A percentile compares a stretch with the other conserved stretches of the same genome.
These are phyloP conservation scores for Gossypium mustelinum DNA, from an alignment of 345 rosid genomes.

Conservation along the genomic window DNA sequence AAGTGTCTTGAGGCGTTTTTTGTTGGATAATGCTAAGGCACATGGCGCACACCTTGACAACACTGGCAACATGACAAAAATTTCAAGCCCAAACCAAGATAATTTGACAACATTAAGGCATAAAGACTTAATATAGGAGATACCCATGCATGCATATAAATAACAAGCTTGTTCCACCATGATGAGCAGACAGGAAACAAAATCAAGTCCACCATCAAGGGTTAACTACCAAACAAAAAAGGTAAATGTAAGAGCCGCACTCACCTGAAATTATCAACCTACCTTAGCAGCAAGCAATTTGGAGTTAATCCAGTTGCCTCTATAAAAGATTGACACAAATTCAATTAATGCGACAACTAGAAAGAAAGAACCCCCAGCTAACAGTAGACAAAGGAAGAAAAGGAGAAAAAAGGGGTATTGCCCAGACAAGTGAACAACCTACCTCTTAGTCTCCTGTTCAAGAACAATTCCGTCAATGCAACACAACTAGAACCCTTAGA, in stretches of 20 bases:
- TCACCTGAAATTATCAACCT: conserved; percentile 81
- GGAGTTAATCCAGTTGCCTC: conserved; percentile 70
- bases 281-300: conserved; percentile 72
- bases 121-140: not conserved
- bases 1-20: too few relatives aligned
- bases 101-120: too few relatives aligned
- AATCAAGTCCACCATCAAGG: not conserved
- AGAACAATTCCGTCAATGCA: conserved; percentile 49
- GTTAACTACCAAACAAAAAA: not conserved
- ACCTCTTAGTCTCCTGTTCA: conserved; percentile 69
- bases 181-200: not conserved
- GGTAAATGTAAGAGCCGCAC: conserved; percentile 38
- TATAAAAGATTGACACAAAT: conserved; percentile 57
- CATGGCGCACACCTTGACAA: too few relatives aligned
- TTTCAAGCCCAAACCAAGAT: too few relatives aligned
- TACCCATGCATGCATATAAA: not conserved
- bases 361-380: conserved; percentile 30
- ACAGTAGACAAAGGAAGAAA: conserved; percentile 19
- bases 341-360: conserved; percentile 49
- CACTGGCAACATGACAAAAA: too few relatives aligned
- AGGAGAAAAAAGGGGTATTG: conserved; percentile 46
- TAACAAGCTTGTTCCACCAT: not conserved
- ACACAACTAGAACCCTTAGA: conserved; percentile 42
- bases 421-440: conserved; percentile 61
- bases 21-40: too few relatives aligned